phyloP scores from a whole-genome alignment of 768 basidiomycete species.

The Russula sp. region DNA sequence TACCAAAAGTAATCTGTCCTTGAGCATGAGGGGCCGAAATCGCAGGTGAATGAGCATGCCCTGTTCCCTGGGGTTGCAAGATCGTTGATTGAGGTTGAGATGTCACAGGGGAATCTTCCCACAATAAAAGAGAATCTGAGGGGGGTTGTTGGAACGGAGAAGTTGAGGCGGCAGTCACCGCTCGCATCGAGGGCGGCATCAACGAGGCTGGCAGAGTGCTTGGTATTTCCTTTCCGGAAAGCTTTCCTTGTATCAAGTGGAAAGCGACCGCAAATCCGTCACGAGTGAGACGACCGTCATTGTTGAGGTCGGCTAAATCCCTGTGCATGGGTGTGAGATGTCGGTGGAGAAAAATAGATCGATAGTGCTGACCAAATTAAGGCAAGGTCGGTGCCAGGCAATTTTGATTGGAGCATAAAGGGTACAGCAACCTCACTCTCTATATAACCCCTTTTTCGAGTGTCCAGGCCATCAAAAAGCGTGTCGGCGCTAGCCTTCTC shows the following conservation, averaged over 20 bases:
- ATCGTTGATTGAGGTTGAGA: slow-evolving; percentile 41
- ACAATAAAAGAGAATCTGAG: slow-evolving; percentile 43
- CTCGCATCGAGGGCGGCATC: slow-evolving; percentile 79
- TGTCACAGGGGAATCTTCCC: slow-evolving; percentile 43
- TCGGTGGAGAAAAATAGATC: background rate
- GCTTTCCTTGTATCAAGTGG: slow-evolving; percentile 85
- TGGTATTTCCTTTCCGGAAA: slow-evolving; percentile 77
- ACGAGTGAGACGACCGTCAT: slow-evolving; percentile 79
- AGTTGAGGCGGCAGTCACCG: slow-evolving; percentile 39
- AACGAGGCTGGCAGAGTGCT: slow-evolving; percentile 64
- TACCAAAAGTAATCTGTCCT: slow-evolving; percentile 51
- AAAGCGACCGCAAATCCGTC: slow-evolving; percentile 96
- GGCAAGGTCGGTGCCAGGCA: slow-evolving; percentile 81
- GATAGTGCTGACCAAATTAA: slow-evolving; percentile 71
- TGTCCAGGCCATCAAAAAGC: slow-evolving; percentile 82
- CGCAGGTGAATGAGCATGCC: background rate
- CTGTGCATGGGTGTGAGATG: slow-evolving; percentile 42
- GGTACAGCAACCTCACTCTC: slow-evolving; percentile 94
- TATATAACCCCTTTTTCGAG: slow-evolving; percentile 69
- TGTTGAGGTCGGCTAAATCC: slow-evolving; percentile 90
- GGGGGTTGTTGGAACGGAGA: slow-evolving; percentile 40
- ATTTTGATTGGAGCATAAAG: slow-evolving; percentile 88
- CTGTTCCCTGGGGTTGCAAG: slow-evolving; percentile 25
- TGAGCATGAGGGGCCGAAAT: slow-evolving; percentile 29
- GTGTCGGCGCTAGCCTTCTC: slow-evolving; percentile 78